Percentiles rank a stretch among this genome's conserved stretches.
These are phyloP conservation scores for Cercophora newfieldiana DNA, from an alignment of 495 filamentous ascomycete species.

Conservation along the genomic window DNA sequence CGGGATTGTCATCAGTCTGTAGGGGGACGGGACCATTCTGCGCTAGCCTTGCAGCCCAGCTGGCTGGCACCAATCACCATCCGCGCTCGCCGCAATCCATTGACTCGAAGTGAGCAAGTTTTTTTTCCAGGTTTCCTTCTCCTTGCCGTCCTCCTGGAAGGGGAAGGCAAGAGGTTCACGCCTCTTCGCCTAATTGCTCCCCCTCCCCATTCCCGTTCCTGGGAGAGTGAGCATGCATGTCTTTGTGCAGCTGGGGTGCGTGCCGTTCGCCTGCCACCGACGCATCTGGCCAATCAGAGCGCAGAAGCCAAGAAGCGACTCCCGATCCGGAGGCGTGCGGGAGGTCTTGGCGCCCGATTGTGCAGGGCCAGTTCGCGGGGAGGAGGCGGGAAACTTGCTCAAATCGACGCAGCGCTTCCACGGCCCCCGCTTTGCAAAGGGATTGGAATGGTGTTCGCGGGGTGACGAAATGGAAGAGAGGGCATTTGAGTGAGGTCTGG, in stretches of 20 bases:
- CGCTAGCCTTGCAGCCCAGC: constrained; percentile 4
- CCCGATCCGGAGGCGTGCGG: neutral
- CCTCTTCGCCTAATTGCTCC: too few species aligned
- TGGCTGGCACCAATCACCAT: neutral
- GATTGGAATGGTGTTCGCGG: too few species aligned
- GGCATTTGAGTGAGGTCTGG: too few species aligned
- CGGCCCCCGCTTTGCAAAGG: too few species aligned
- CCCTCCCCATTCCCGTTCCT: too few species aligned
- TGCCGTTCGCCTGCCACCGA: neutral
- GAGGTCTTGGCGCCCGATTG: constrained; percentile 8
- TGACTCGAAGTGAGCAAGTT: constrained; percentile 29
- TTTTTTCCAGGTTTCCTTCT: too few species aligned
- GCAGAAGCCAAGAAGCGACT: neutral
- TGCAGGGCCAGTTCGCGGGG: neutral
- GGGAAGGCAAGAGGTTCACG: too few species aligned
- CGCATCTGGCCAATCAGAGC: neutral
- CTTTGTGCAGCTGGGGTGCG: neutral
- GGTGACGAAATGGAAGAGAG: too few species aligned
- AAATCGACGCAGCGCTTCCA: constrained; percentile 30
- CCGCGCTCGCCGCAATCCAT: neutral
- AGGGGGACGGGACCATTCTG: neutral
- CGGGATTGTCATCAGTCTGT: neutral
- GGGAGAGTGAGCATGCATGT: neutral
- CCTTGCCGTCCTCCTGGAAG: neutral
- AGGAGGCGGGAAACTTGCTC: constrained; percentile 33